A percentile compares a stretch with the other conserved stretches of the same genome.
Evolutionary conservation across 2,329 filamentous ascomycete species (phyloP).

Genomic region (Iodosphaeria phyllophila): DNA sequence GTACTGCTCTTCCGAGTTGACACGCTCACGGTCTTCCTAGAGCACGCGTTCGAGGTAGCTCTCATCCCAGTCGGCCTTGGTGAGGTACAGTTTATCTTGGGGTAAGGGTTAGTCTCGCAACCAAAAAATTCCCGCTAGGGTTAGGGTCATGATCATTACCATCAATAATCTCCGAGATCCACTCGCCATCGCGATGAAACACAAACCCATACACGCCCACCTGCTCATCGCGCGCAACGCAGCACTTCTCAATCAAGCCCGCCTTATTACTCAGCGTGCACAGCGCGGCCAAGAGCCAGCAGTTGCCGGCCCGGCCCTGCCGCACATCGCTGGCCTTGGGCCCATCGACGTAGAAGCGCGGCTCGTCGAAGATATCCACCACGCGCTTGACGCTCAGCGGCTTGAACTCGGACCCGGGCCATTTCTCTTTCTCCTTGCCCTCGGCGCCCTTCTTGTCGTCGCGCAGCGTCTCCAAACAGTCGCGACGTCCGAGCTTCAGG

Average conservation of each 20-base stretch:
- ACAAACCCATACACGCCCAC: constrained; percentile 77
- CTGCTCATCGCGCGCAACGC: constrained; percentile 51
- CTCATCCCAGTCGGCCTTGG: constrained; percentile 43
- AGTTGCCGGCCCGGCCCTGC: constrained; percentile 64
- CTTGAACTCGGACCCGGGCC: constrained; percentile 12
- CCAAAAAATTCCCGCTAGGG: too few species aligned
- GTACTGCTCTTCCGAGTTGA: constrained; percentile 38
- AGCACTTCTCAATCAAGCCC: constrained; percentile 53
- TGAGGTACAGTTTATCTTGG: constrained; percentile 38
- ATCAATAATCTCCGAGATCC: constrained; percentile 39
- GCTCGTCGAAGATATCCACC: constrained; percentile 55
- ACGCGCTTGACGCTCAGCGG: constrained; percentile 49
- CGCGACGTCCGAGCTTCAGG: constrained; percentile 36
- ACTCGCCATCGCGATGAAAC: constrained; percentile 65
- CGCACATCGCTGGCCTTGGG: constrained; percentile 61
- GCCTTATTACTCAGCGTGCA: constrained; percentile 59
- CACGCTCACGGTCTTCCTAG: constrained; percentile 25
- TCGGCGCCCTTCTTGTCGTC: too few species aligned
- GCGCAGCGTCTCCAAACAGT: constrained; percentile 28
- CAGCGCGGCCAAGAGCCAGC: constrained; percentile 70
- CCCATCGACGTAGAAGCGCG: constrained; percentile 61
- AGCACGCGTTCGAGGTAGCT: constrained; percentile 26
- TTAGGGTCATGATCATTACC: too few species aligned
- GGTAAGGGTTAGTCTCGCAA: too few species aligned
- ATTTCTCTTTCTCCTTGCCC: constrained; percentile 6